Base-by-base conservation (phyloP, 2,329 filamentous ascomycete genomes). In the Hymenoscyphus occultus region DNA sequence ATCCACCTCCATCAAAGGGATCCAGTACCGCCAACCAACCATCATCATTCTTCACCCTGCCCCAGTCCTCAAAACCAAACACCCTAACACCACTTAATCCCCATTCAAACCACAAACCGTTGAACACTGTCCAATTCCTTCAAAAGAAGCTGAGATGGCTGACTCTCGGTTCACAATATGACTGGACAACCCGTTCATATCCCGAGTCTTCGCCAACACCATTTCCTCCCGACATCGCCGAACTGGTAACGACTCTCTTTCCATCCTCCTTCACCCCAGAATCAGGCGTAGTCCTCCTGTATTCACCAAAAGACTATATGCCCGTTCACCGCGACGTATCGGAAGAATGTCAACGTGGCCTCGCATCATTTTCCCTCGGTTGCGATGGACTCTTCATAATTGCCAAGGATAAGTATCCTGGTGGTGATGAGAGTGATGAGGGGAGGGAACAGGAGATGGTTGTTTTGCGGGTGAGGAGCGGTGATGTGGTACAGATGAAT, bases 301-400 rank as follows among this genome's bases (percentile, higher is more conserved):
- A 98, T 78, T 90, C 87, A 0, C 90, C 93, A 0, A 92, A 92
- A 31, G 93, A 98, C 74, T 96, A 91, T 1, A 89, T 98, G 78
- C 94, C 92, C 79, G 86, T 97, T 76, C 94, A 98, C 78, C 88
- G 94, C 13, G 94, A 99, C 74, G 93, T 98, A 48, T 95, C 92
- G 65, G 94, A 98, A 78, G 83, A 90, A 69, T 91, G 88, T 61
- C 84, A 91, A 71, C 86, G 83, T 59, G 92, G 92, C 0, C 82
- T 98, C 16, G 86, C 96, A 14, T 96, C 92, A 69, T 80, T 98
- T 51, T 96, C 91, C 71, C 81, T 98, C 56, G 95, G 94, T 1
- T 98, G 94, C 72, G 94, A 97, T 71, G 91, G 88, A 0, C 79
- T 99, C 0, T 98, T 99, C 73, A 86, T 97, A 74, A 89, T 93